Evolutionary conservation across 2,329 filamentous ascomycete genomes (phyloP).

Genomic region (Mycosphaerella sp.): DNA sequence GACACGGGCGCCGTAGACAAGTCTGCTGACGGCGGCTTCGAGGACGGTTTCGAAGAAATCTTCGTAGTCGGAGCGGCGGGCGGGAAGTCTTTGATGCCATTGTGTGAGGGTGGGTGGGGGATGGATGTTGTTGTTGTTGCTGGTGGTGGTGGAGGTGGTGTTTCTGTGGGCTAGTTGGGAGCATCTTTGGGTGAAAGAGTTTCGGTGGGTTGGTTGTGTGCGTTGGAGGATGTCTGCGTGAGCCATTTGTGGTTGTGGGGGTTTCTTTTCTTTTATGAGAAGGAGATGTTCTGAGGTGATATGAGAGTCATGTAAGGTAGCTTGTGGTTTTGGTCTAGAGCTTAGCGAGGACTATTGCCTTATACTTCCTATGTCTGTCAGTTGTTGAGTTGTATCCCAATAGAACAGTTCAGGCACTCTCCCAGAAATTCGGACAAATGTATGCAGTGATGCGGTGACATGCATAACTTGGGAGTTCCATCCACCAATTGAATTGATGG

Average conservation of each 20-base stretch:
- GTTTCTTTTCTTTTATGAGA: not conserved
- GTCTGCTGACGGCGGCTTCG: constrained; percentile 16
- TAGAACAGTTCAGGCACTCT: not conserved
- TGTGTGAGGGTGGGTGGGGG: constrained; percentile 8
- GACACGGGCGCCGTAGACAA: constrained; percentile 11
- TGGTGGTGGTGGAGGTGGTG: not conserved
- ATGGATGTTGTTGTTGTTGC: not conserved
- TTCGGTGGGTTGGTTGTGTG: not conserved
- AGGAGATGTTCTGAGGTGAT: not conserved
- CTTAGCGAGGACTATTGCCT: not conserved
- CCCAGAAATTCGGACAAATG: not conserved
- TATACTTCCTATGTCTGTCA: not conserved
- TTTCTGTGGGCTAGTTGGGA: constrained; percentile 8
- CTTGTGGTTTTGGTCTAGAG: not conserved
- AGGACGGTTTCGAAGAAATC: constrained; percentile 15
- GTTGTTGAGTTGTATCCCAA: not conserved
- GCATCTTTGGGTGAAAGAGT: constrained; percentile 14
- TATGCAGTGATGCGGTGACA: not conserved
- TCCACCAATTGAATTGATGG: not conserved
- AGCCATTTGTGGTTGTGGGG: not conserved
- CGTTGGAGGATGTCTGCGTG: not conserved
- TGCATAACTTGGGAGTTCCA: not conserved
- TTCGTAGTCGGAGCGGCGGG: constrained; percentile 9
- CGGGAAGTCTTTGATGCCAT: constrained; percentile 16
- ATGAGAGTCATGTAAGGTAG: too few species aligned